Base-by-base conservation (phyloP, 2,329 filamentous ascomycete species). In the Stagonosporopsis cucurbitacearum region DNA sequence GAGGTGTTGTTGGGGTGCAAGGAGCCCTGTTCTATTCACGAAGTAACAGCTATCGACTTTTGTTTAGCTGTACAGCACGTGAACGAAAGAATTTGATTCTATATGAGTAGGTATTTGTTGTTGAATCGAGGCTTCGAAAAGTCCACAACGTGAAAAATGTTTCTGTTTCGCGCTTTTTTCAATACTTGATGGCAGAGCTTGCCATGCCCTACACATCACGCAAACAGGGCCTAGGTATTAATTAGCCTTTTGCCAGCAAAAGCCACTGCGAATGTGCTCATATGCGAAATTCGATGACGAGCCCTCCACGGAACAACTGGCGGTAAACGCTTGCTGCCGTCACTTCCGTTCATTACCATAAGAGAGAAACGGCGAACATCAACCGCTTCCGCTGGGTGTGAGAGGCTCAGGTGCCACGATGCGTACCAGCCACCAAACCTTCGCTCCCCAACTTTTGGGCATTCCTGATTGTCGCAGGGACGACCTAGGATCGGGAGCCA, bases 401-500 rank as follows among this genome's bases (percentile, higher is more conserved):
- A 43, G 37, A 39, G 50, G 44, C 11, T 6, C 46, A 15, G n/a
- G n/a, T n/a, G n/a, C n/a, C n/a, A 9, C 40, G 36, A 15, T 49
- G 39, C n/a, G n/a, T 7, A 42, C 52, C 52, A 55, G 46, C 53
- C 53, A 50, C 41, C 22, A 30, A 37, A 54, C 23, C 44, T 15
- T 28, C 30, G 12, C 33, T 23, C 22, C 33, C 46, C 41, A 39
- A 22, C 20, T 22, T 35, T 41, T 35, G 33, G 42, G 40, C 52
- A 50, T 55, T 55, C 52, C 52, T 43, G 28, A 37, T 55, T 41
- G 40, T 46, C 52, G 19, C 35, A 35, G 46, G 45, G 40, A 46
- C 19, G 35, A 46, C 25, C 25, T 23, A 25, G 25, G 15, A 13
- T 39, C 36, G 32, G 40, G 26, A 35, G 45, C 26, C 33, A 50